A percentile compares a stretch with the other conserved stretches of the same genome.
phyloP scores from a whole-genome alignment of 1,139 yeast species.

The Blastobotrys buckinghamii region DNA sequence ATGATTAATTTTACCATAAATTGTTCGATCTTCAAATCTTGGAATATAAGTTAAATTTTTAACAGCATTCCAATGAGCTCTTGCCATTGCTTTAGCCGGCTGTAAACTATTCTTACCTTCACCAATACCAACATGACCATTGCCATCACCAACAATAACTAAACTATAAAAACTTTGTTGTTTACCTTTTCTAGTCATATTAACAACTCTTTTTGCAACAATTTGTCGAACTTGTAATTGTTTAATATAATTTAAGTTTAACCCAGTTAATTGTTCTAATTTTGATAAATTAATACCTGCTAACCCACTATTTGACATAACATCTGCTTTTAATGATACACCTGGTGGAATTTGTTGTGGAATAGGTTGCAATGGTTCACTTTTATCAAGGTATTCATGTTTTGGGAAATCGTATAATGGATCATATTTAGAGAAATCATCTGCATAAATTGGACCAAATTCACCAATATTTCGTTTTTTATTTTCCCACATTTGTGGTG shows the following conservation, averaged over 20 bases:
- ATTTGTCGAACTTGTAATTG: slow-evolving; percentile 51
- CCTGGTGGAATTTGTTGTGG: slow-evolving; percentile 40
- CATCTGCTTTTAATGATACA: slow-evolving; percentile 31
- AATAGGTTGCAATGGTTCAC: slow-evolving; percentile 40
- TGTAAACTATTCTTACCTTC: slow-evolving; percentile 88
- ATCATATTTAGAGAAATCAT: slow-evolving; percentile 53
- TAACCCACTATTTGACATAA: slow-evolving; percentile 33
- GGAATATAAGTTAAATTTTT: slow-evolving; percentile 79
- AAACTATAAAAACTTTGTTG: slow-evolving; percentile 77
- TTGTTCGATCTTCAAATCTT: slow-evolving; percentile 85
- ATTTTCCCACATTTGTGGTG: slow-evolving; percentile 50
- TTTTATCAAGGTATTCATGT: slow-evolving; percentile 40
- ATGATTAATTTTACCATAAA: slow-evolving; percentile 75
- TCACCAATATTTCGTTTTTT: slow-evolving; percentile 37
- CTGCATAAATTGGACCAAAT: slow-evolving; percentile 57
- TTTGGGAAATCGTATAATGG: slow-evolving; percentile 52
- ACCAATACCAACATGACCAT: slow-evolving; percentile 93
- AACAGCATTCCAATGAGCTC: slow-evolving; percentile 94
- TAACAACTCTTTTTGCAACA: slow-evolving; percentile 66
- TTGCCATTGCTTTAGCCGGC: slow-evolving; percentile 67
- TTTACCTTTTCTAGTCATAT: slow-evolving; percentile 93
- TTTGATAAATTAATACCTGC: slow-evolving; percentile 39
- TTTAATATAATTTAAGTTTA: slow-evolving; percentile 58
- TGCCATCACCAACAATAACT: slow-evolving; percentile 87
- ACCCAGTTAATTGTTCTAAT: slow-evolving; percentile 57